A percentile compares a stretch with the other conserved stretches of the same genome.
phyloP scores from a whole-genome alignment of 2,329 filamentous ascomycete species.

The Delphinella strobiligena region DNA sequence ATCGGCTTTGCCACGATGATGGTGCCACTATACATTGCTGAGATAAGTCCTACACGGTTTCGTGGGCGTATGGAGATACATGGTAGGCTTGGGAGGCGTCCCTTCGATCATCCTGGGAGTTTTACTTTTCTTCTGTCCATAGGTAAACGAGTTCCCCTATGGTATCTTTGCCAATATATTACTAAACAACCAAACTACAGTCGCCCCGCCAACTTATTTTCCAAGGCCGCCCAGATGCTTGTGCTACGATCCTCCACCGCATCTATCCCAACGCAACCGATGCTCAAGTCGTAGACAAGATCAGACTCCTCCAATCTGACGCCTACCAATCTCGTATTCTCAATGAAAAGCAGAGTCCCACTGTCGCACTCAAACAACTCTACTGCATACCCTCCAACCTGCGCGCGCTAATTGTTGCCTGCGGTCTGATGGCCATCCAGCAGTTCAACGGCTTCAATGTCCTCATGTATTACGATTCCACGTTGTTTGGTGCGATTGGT shows the following conservation, averaged over 20 bases:
- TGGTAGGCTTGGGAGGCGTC: conserved; percentile 24
- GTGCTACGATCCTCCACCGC: conserved; percentile 22
- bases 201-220: conserved; percentile 28
- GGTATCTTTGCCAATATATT: no score
- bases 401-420: conserved; percentile 26
- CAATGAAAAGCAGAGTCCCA: conserved; percentile 18
- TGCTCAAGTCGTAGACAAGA: conserved; percentile 14
- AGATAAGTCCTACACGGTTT: conserved; percentile 57
- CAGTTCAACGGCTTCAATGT: conserved; percentile 32
- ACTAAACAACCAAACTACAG: conserved; percentile 6
- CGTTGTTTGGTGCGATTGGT: conserved; percentile 46
- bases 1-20: conserved; percentile 37
- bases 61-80: conserved; percentile 24
- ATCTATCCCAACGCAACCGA: conserved; percentile 19
- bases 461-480: conserved; percentile 14
- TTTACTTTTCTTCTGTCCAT: conserved; percentile 24
- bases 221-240: conserved; percentile 22
- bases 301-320: conserved; percentile 17
- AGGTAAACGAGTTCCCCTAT: conserved; percentile 7
- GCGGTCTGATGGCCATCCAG: conserved; percentile 27
- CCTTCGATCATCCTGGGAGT: conserved; percentile 23
- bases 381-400: conserved; percentile 26
- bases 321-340: conserved; percentile 19
- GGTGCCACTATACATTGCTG: conserved; percentile 57
- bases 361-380: conserved; percentile 18